Base-by-base conservation (phyloP, 2,329 filamentous ascomycete species). In the Nigrograna mackinnonii region DNA sequence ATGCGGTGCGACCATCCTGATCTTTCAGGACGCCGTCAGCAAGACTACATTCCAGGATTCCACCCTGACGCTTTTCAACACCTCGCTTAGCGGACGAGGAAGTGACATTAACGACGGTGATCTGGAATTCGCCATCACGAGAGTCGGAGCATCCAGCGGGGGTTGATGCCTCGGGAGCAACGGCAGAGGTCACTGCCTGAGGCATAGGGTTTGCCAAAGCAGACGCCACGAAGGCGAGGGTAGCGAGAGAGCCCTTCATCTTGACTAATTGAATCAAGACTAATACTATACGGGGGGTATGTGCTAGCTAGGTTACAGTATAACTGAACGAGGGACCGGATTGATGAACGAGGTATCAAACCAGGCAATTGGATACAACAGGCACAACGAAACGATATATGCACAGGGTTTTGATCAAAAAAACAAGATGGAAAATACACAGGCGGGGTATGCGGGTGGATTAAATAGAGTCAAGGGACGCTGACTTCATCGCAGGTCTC, bases 21-120 rank as follows among this genome's bases (percentile, higher is more conserved):
- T 95, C 89, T 26, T 70, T 82, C 44, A 92, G 75, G 28, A 84
- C 66, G 47, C 87, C 84, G 43, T 84, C 72, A 21, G 73, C 55
- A 33, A 95, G 80, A 9, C 72, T 79, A 45, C 89, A 64, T 14
- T 79, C 78, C 14, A 94, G 78, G 26, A 78, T 71, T 4, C 61
- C 61, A 39, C 55, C 39, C 50, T 66, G 63, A 28, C 62, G 62
- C 30, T 43, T 46, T 38, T 50, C 49, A 34, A 64, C 46, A 22
- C 47, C 49, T 18, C 62, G 59, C 56, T 61, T 66, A 7, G 31
- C 7, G 14, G 37, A 26, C 14, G 47, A 44, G 20, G 43, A 39
- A 37, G 71, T 74, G 51, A 55, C 73, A 44, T 65, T 73, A 63
- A 79, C 71, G 41, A 84, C 76, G 37, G 79, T 76, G 52, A 87